Evolutionary conservation across 2,329 filamentous ascomycete genomes (phyloP), one percentile per base, ranked within the genome.

Genomic region (Nigrospora oryzae): DNA sequence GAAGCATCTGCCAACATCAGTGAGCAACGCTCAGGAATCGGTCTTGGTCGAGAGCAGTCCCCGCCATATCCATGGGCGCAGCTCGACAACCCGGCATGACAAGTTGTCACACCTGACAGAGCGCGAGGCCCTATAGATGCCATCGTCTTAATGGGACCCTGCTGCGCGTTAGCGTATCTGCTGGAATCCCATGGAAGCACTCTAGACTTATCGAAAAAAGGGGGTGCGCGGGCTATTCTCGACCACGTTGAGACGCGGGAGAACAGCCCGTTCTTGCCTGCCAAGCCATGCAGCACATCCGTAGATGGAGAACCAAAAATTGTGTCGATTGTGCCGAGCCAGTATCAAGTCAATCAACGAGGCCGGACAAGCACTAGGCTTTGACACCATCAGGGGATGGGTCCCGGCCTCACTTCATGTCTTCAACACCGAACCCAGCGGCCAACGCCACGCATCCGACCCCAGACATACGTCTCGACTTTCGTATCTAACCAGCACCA

Each of bases 331-430:
- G 46, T 48, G 43, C 48, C 43, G 42, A 44, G 30, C 38, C 38
- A 14, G 36, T 47, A 36, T 23, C 43, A 40, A 44, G 45, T 44
- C 58, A 59, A 55, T 57, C 46, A 52, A 52, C 52, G 61, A 60
- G 58, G 54, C 70, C 76, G 71, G 87, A 91, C 86, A 90, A 91
- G 88, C 77, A 75, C 87, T 72, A 89, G 82, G 73, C 88, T 89
- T 89, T 94, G 88, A 94, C 83, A 72, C 86, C 86, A 89, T 89
- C 86, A 78, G 83, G 63, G 80, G 86, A 89, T 88, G 89, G 86
- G 86, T 89, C 87, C 88, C 75, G 67, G 66, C 55, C 57, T 61
- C 56, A 62, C 61, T 58, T 55, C 52, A 38, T 45, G 47, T 47
- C 42, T 47, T 42, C 31, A 33, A 36, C 38, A 47, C 40, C 42